A percentile compares a stretch with the other conserved stretches of the same genome.
Conservation (phyloP, 108 stramenopile species). For the Epithemia pelagica region DNA sequence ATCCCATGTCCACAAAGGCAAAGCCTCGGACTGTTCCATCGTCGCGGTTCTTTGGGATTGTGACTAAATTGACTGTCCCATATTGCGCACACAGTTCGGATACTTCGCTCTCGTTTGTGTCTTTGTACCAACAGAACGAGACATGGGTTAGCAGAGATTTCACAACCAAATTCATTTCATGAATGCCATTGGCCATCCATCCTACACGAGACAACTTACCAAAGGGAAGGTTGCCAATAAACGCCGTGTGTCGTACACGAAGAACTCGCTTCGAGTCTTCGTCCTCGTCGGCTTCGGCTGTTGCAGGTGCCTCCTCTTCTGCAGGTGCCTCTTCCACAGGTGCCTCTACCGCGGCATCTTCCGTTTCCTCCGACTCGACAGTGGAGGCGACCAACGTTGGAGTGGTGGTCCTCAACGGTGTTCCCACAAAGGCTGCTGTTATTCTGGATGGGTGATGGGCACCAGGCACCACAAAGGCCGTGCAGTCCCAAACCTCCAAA, state of each 20-base stretch:
- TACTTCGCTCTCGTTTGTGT: slow-evolving; percentile 41
- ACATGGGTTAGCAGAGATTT: background rate
- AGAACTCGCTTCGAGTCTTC: background rate
- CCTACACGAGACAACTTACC: slow-evolving; percentile 15
- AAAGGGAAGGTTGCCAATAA: slow-evolving; percentile 43
- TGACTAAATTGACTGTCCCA: slow-evolving; percentile 36
- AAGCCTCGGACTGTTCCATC: slow-evolving; percentile 47
- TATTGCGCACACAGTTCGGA: slow-evolving; percentile 34
- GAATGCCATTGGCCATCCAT: background rate
- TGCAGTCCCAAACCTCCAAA: no score
- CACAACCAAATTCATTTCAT: background rate
- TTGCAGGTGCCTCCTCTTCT: no score
- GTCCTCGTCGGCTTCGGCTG: background rate
- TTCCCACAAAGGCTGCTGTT: no score
- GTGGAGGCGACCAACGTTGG: background rate
- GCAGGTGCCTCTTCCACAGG: no score
- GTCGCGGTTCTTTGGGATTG: slow-evolving; percentile 17
- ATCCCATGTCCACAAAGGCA: slow-evolving; percentile 79
- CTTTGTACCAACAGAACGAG: slow-evolving; percentile 6
- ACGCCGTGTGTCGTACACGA: slow-evolving; percentile 22
- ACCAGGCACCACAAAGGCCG: background rate
- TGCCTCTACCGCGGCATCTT: background rate
- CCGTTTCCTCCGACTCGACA: background rate
- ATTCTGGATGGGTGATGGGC: background rate
- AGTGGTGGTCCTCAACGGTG: no score